Base-by-base conservation (phyloP, 257 asterid genomes). In the Voacanga thouarsii region DNA sequence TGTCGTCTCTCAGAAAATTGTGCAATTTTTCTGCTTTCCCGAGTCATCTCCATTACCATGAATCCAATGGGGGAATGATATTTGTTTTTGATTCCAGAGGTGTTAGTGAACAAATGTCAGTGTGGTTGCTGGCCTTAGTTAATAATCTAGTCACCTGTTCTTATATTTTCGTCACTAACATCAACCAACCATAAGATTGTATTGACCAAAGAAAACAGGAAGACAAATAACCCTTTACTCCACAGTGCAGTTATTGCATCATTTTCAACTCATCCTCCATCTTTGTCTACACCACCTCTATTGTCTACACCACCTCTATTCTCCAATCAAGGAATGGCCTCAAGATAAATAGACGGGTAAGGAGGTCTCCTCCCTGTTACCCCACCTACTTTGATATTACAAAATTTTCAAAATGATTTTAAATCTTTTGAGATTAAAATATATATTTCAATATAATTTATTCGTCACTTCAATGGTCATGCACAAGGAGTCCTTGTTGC, bases 121-220 rank as follows among this genome's bases (percentile, higher is more conserved):
- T 79, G 44, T 21, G 67, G 65, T 23, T 39, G 39, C 53, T 30
- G 45, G 24, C 57, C 75, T 75, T 74, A 75, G 80, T 80, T 50
- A 65, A 76, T 80, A 24, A 67, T 83, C 84, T 67, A 77, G 84
- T 80, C 86, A 83, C 44, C 60, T 19, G 1, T 63, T 72, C 28
- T 76, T 37, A 44, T 41, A 37, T 41, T 65, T 12, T 24, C 12
- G 53, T 68, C 55, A 74, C 19, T 74, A 33, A n/a, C 77, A 72
- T 72, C 50, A 72, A 55, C 15, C 3, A 53, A 50, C 11, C n/a
- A n/a, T 74, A 33, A 37, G 55, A 33, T n/a, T 1, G 33, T 51
- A 74, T 55, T 74, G 37, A 37, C 68, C 33, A 33, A 55, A 39
- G 19, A 55, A 19, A 16, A 73, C 18, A 53, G 1, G 1, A 6